Conservation (phyloP, 2,329 filamentous ascomycete species). For the Orbilia oligospora region DNA sequence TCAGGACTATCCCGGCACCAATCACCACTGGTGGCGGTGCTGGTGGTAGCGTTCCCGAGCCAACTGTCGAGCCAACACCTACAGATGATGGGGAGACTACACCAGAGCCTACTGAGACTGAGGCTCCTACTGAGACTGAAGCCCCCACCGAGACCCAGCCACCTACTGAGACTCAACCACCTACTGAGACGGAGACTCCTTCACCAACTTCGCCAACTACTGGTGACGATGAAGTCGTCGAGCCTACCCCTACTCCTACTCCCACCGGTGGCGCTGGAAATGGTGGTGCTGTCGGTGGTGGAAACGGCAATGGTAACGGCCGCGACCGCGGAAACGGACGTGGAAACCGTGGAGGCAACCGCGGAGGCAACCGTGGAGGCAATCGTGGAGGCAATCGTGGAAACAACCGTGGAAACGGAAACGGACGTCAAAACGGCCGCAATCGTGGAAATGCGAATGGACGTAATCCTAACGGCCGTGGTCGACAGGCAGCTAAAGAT, state of each 20-base stretch:
- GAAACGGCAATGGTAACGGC: conserved; percentile 25
- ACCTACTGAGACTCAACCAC: neutral
- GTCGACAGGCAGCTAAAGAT: conserved; percentile 15
- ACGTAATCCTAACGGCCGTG: too few relatives aligned
- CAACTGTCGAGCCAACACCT: conserved; percentile 13
- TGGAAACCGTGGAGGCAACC: conserved; percentile 6
- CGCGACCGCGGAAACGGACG: conserved; percentile 7
- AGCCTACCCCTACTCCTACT: conserved; percentile 27
- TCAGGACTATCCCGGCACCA: conserved; percentile 30
- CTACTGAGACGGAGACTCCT: conserved; percentile 6
- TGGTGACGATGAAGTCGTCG: neutral
- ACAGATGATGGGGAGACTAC: conserved; percentile 10
- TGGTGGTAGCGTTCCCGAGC: neutral
- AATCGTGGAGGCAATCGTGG: too few relatives aligned
- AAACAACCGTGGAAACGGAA: neutral
- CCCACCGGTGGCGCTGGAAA: conserved; percentile 27
- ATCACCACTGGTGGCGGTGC: neutral
- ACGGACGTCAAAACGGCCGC: conserved; percentile 6
- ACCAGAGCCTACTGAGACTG: conserved; percentile 16
- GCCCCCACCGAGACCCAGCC: conserved; percentile 2
- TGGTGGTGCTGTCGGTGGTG: neutral
- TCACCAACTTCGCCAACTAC: conserved; percentile 26
- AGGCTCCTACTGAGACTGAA: neutral
- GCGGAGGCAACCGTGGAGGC: too few relatives aligned
- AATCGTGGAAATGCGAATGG: conserved; percentile 2